These are phyloP conservation scores for Lactuca sativa DNA, from an alignment of 129 eudicot genomes.

Conservation along the genomic window DNA sequence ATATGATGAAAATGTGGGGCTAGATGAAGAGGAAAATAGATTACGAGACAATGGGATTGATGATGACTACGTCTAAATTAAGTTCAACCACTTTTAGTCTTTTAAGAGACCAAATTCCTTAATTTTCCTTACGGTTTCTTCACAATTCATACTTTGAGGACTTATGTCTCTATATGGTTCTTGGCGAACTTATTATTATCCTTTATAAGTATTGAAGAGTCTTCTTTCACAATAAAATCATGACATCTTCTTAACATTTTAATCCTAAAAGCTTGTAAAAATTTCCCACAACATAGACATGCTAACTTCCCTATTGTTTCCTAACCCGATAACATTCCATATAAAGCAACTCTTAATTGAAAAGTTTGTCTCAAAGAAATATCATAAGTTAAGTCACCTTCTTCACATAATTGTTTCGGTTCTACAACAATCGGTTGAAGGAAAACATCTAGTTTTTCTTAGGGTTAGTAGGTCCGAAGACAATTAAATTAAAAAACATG, in stretches of 20 bases:
- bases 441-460: constrained; percentile 24
- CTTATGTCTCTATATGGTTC: no score
- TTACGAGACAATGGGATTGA: no score
- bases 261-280: neutral
- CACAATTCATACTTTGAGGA: no score
- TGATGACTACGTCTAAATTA: neutral
- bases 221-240: constrained; percentile 27
- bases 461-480: neutral
- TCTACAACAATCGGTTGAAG: constrained; percentile 24
- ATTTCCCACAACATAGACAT: neutral
- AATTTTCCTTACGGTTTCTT: no score
- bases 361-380: neutral
- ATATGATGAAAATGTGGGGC: no score
- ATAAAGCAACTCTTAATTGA: neutral
- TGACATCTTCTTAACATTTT: neutral
- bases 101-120: neutral
- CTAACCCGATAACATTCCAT: constrained; percentile 22
- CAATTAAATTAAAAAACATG: constrained; percentile 13
- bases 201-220: neutral
- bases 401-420: constrained; percentile 3
- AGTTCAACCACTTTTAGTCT: constrained; percentile 20
- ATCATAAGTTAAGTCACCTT: neutral
- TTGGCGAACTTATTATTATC: no score
- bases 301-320: constrained; percentile 1
- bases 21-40: no score